Base-by-base conservation (phyloP, 1,284 basidiomycete genomes). In the Microbotryum violaceum region DNA sequence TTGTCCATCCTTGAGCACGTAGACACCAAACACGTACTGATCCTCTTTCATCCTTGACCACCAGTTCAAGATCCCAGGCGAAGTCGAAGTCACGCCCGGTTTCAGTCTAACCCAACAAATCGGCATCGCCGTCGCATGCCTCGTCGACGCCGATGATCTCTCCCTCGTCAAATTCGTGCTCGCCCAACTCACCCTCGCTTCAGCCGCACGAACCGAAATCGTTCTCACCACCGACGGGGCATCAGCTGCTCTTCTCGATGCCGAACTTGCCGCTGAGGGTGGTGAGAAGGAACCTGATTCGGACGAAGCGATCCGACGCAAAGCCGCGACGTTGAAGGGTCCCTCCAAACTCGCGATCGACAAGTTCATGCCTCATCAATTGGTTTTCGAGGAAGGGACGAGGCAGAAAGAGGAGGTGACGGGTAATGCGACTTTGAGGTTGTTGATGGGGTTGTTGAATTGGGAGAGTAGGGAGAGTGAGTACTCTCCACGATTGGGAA, bases 41-140 rank as follows among this genome's bases (percentile, higher is more conserved):
- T 10, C 4, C 3, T 21, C 16, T 9, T 46, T 21, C 8, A 10
- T 21, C 37, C 12, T 54, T 54, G 8, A 49, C 37, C 8, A 27
- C 46, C 49, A 68, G 59, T 54, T 58, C 5, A 71, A 72, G 51
- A 71, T 71, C 42, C 70, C 74, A 0, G 72, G 81, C 74, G 91
- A 94, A 60, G 82, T 96, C 45, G 80, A 84, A 68, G 85, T 94
- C 65, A 88, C 89, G 78, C 88, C 89, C 70, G 90, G 89, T 14
- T 87, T 87, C 74, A 84, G 86, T n/a, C 88, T 86, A 84, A 90
- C 85, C 70, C 86, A 94, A 73, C 85, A 94, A 75, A 79, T 97
- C 58, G 91, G 88, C 8, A 89, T 94, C 66, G 85, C 85, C 6
- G 82, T 96, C 64, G 84, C 83, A 48, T 81, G 83, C 54, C 79